Percentiles rank a stretch among this genome's conserved stretches.
These are phyloP conservation scores for Lepiota brunneoincarnata DNA, from an alignment of 768 basidiomycete species.

Conservation along the genomic window DNA sequence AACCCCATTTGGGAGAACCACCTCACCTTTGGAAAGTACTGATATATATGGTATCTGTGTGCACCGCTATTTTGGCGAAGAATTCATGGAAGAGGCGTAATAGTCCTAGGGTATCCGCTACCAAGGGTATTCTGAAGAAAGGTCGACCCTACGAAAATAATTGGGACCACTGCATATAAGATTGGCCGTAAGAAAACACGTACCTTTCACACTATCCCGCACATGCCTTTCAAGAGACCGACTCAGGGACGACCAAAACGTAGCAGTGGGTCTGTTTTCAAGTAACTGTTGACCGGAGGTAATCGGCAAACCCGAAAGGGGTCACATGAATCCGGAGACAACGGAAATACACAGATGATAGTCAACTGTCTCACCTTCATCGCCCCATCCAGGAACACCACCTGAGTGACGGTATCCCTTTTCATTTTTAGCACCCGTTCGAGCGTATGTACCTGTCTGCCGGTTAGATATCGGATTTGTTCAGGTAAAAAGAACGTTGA, in stretches of 20 bases:
- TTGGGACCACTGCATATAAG: not conserved
- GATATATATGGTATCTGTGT: constrained; percentile 92
- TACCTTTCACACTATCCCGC: constrained; percentile 79
- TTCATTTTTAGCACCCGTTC: constrained; percentile 93
- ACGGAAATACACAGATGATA: not conserved
- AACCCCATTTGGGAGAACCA: constrained; percentile 8
- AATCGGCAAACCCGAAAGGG: not conserved
- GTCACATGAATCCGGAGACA: not conserved
- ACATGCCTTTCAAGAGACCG: constrained; percentile 80
- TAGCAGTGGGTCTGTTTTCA: constrained; percentile 88
- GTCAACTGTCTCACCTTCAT: constrained; percentile 65
- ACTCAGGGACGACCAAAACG: constrained; percentile 86
- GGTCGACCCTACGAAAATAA: constrained; percentile 58
- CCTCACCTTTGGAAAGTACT: constrained; percentile 77
- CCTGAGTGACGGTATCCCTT: constrained; percentile 74
- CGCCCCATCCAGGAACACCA: constrained; percentile 86
- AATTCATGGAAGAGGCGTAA: constrained; percentile 94
- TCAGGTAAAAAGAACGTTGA: no score
- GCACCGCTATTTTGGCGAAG: constrained; percentile 91
- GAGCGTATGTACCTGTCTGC: constrained; percentile 79
- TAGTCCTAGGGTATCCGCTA: constrained; percentile 81
- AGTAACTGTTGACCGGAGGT: constrained; percentile 48
- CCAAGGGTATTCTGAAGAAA: constrained; percentile 91
- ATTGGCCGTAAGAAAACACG: constrained; percentile 10
- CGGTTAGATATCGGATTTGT: no score